phyloP scores from a whole-genome alignment of 257 asterid genomes.

The Eustoma russellianum region DNA sequence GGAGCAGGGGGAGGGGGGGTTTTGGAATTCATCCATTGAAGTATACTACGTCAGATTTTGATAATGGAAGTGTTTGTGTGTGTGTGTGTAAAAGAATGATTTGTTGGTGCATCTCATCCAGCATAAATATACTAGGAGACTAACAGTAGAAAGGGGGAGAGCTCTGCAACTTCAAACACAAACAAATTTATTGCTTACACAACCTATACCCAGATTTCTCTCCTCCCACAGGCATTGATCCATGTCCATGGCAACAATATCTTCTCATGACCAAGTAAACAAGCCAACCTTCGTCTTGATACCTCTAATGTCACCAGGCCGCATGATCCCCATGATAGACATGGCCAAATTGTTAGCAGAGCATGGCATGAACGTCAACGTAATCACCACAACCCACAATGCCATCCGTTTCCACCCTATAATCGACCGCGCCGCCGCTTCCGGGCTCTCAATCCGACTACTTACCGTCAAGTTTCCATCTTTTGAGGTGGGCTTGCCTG shows the following conservation, averaged over 20 bases:
- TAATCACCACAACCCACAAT: conserved; percentile 38
- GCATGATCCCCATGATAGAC: conserved; percentile 50
- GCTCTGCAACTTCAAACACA: too few relatives aligned
- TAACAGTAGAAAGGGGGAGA: too few relatives aligned
- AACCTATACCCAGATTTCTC: too few relatives aligned
- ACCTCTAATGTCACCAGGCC: conserved; percentile 63
- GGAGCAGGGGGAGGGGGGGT: too few relatives aligned
- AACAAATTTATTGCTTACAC: too few relatives aligned
- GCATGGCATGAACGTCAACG: conserved; percentile 27
- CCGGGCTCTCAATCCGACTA: conserved; percentile 26
- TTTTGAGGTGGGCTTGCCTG: conserved; percentile 35
- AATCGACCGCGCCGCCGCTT: conserved; percentile 21
- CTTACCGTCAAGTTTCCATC: conserved; percentile 30
- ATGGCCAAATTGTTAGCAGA: conserved; percentile 38
- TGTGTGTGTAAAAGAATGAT: too few relatives aligned
- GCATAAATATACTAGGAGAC: too few relatives aligned
- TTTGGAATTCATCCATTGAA: too few relatives aligned
- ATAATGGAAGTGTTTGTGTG: too few relatives aligned
- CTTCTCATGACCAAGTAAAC: neutral
- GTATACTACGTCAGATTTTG: too few relatives aligned
- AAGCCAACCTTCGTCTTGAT: conserved; percentile 27
- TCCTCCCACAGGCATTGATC: too few relatives aligned
- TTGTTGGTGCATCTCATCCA: too few relatives aligned
- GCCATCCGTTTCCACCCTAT: conserved; percentile 21
- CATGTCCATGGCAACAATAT: neutral